phyloP scores from a whole-genome alignment of 2,329 filamentous ascomycete genomes.

The Ramularia collo-cygni region DNA sequence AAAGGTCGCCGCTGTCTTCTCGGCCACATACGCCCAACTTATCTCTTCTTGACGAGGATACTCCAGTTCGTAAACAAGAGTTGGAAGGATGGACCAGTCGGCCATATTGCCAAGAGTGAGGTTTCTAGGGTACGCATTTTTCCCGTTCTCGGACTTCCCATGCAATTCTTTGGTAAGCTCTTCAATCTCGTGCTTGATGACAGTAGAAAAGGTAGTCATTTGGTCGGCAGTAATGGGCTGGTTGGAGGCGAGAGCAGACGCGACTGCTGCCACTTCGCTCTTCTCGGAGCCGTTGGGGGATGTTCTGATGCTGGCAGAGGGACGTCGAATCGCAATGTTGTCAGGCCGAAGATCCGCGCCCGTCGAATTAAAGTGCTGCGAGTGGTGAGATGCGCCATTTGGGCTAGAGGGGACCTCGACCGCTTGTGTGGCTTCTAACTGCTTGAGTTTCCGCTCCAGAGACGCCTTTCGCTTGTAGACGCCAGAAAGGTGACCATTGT shows the following conservation, averaged over 20 bases:
- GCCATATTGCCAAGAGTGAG: conserved; percentile 58
- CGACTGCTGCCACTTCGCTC: conserved; percentile 55
- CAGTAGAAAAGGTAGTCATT: conserved; percentile 55
- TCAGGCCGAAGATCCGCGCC: conserved; percentile 15
- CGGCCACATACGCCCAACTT: conserved; percentile 67
- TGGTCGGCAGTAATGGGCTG: conserved; percentile 56
- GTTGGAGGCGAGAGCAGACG: conserved; percentile 54
- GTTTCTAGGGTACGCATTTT: conserved; percentile 60
- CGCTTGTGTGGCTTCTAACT: conserved; percentile 50
- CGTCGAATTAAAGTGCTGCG: conserved; percentile 9
- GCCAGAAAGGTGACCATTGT: conserved; percentile 60
- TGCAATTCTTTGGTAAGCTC: conserved; percentile 58
- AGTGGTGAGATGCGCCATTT: neutral
- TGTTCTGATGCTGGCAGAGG: conserved; percentile 33
- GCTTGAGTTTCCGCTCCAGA: conserved; percentile 47
- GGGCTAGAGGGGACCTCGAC: conserved; percentile 31
- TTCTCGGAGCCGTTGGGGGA: conserved; percentile 41
- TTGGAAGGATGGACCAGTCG: conserved; percentile 69
- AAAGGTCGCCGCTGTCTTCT: conserved; percentile 64
- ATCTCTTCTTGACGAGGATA: conserved; percentile 66
- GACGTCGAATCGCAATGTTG: conserved; percentile 20
- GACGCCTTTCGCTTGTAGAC: conserved; percentile 48
- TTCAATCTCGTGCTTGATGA: conserved; percentile 62
- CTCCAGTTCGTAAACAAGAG: conserved; percentile 70
- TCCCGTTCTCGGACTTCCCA: conserved; percentile 49